These are phyloP conservation scores for Aspergillus persii DNA, from an alignment of 2,329 filamentous ascomycete species.

Conservation along the genomic window DNA sequence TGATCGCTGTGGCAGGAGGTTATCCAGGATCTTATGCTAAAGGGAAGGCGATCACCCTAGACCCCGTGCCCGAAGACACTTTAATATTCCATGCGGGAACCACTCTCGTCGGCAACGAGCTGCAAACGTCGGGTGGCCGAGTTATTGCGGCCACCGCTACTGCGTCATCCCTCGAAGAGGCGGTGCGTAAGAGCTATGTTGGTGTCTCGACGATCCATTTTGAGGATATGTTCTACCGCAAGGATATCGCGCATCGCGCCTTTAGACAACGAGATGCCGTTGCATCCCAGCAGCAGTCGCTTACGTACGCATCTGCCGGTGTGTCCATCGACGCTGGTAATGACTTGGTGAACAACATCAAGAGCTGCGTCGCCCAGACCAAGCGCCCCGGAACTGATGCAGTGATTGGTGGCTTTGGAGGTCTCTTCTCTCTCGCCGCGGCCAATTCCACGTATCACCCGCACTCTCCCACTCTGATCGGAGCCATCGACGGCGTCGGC, in stretches of 20 bases:
- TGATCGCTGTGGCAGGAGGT: slow-evolving; percentile 88
- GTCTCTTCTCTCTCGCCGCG: slow-evolving; percentile 73
- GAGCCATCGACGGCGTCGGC: slow-evolving; percentile 92
- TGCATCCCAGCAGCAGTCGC: slow-evolving; percentile 30
- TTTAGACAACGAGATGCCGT: slow-evolving; percentile 37
- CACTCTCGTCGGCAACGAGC: slow-evolving; percentile 57
- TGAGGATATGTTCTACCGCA: slow-evolving; percentile 85
- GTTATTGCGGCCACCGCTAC: slow-evolving; percentile 91
- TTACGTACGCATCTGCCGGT: slow-evolving; percentile 91
- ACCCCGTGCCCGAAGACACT: slow-evolving; percentile 55
- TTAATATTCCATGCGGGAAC: slow-evolving; percentile 95
- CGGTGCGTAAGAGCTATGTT: slow-evolving; percentile 83
- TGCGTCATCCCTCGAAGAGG: slow-evolving; percentile 71
- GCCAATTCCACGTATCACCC: slow-evolving; percentile 69
- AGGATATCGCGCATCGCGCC: slow-evolving; percentile 80
- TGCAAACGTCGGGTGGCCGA: slow-evolving; percentile 79
- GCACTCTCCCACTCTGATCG: slow-evolving; percentile 77
- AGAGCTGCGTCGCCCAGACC: slow-evolving; percentile 81
- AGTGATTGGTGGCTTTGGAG: slow-evolving; percentile 93
- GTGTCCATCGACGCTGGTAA: slow-evolving; percentile 96
- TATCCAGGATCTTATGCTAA: slow-evolving; percentile 87
- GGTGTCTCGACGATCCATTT: slow-evolving; percentile 79
- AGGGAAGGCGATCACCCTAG: slow-evolving; percentile 62
- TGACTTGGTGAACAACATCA: slow-evolving; percentile 87
- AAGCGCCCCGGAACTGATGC: slow-evolving; percentile 83